Percentiles rank a stretch among this genome's conserved stretches.
These are phyloP conservation scores for Wickerhamomyces ciferrii DNA, from an alignment of 805 yeast species.

Conservation along the genomic window DNA sequence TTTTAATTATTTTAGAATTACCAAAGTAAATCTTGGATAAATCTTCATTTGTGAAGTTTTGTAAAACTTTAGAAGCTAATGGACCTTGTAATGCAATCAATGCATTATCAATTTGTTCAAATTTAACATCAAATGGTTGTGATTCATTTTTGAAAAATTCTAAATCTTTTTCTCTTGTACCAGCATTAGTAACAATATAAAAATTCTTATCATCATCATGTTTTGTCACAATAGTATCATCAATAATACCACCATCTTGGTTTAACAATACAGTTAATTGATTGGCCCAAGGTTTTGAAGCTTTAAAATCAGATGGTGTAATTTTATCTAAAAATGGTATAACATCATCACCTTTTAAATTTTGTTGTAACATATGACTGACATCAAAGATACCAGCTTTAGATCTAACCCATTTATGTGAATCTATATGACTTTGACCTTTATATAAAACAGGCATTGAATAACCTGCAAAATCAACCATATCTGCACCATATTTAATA, in stretches of 20 bases:
- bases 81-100: slow-evolving; percentile 95
- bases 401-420: slow-evolving; percentile 90
- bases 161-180: slow-evolving; percentile 80
- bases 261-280: slow-evolving; percentile 76
- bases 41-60: slow-evolving; percentile 54
- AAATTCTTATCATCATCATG: slow-evolving; percentile 56
- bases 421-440: slow-evolving; percentile 83
- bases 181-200: slow-evolving; percentile 94
- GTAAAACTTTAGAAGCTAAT: slow-evolving; percentile 60
- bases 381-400: slow-evolving; percentile 93
- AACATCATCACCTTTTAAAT: slow-evolving; percentile 63
- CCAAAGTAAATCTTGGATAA: slow-evolving; percentile 72
- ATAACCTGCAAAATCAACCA: slow-evolving; percentile 97
- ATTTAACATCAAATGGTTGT: slow-evolving; percentile 25
- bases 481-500: slow-evolving; percentile 71
- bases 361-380: slow-evolving; percentile 95
- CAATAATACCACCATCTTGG: slow-evolving; percentile 81
- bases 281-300: slow-evolving; percentile 50
- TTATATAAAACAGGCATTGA: slow-evolving; percentile 90
- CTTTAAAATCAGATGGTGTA: slow-evolving; percentile 82
- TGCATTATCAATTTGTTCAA: slow-evolving; percentile 59
- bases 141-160: slow-evolving; percentile 55
- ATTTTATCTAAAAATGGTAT: slow-evolving; percentile 65
- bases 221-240: slow-evolving; percentile 87
- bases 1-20: slow-evolving; percentile 29